These are phyloP conservation scores for Schwanniomyces yamadae DNA, from an alignment of 805 yeast genomes.

Conservation along the genomic window DNA sequence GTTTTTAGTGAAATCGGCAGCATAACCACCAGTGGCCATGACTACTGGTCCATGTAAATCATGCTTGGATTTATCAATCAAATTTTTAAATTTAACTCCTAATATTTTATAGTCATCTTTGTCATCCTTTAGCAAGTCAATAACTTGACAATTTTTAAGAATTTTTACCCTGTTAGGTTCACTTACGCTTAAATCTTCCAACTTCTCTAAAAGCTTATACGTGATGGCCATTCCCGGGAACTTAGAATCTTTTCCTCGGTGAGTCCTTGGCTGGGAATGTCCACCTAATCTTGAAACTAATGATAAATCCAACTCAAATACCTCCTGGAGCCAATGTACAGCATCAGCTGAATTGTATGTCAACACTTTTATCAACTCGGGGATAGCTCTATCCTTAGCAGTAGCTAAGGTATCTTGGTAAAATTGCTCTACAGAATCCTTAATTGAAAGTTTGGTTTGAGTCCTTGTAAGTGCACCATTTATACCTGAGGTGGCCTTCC, in stretches of 20 bases:
- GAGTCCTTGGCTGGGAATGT: slow-evolving; percentile 77
- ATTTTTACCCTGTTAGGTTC: slow-evolving; percentile 46
- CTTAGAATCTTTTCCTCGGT: slow-evolving; percentile 66
- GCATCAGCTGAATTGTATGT: slow-evolving; percentile 65
- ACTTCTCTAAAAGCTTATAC: slow-evolving; percentile 48
- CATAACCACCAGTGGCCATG: slow-evolving; percentile 66
- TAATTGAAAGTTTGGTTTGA: slow-evolving; percentile 48
- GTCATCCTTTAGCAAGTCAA: slow-evolving; percentile 40
- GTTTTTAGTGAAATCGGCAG: slow-evolving; percentile 58
- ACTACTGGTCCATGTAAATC: slow-evolving; percentile 55
- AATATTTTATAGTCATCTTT: slow-evolving; percentile 17
- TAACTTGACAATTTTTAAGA: slow-evolving; percentile 39
- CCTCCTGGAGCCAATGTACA: slow-evolving; percentile 68
- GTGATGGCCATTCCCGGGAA: slow-evolving; percentile 70
- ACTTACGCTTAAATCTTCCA: slow-evolving; percentile 45
- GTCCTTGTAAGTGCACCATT: slow-evolving; percentile 71
- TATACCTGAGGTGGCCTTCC: slow-evolving; percentile 67
- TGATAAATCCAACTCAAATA: slow-evolving; percentile 60
- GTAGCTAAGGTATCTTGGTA: slow-evolving; percentile 66
- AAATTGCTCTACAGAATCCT: slow-evolving; percentile 60
- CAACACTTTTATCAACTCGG: slow-evolving; percentile 56
- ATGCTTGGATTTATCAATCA: slow-evolving; percentile 28
- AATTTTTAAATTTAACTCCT: slow-evolving; percentile 36
- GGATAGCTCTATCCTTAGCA: slow-evolving; percentile 60
- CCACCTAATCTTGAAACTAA: slow-evolving; percentile 80